Base-by-base conservation (phyloP, 2,329 filamentous ascomycete species). In the Ilyonectria robusta region DNA sequence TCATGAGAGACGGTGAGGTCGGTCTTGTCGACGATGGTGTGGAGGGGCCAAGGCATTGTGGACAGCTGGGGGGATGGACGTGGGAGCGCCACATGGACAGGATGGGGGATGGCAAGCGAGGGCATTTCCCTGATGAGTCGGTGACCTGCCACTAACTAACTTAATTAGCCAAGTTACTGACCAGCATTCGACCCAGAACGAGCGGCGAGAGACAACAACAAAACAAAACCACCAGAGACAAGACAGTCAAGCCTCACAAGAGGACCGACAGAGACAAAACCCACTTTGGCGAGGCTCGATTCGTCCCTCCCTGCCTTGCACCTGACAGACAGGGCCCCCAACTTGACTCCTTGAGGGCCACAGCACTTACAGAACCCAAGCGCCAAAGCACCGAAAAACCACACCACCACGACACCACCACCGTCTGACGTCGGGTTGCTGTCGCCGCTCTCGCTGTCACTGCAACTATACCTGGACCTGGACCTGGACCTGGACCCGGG, bases 341-440 rank as follows among this genome's bases (percentile, higher is more conserved):
- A 57, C 50, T 60, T 26, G 33, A 53, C 50, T 31, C 21, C 21
- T 21, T 3, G 21, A 21, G 21, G 21, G 50, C 57, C 23, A 40
- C 40, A 31, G 48, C 10, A 50, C 53, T 53, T 29, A 35, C 31
- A 44, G 29, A 53, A 51, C 33, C 55, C 46, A 64, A 64, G 62
- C 51, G 59, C 60, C 60, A 66, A 55, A 50, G 35, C 57, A 57
- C 48, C 59, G 67, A 69, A 74, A 68, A 69, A 75, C 70, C 73
- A 75, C 72, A 75, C 73, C 73, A 75, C 69, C 59, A 59, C 73
- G 70, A 75, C 73, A 75, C 73, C 73, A 75, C 68, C 55, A 70
- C 68, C 73, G 66, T 74, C 69, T 66, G 72, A 75, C 70, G 64
- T 68, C 23, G 23, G 23, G 23, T 4, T 62, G 61, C 68, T 66